Evolutionary conservation across 805 yeast species (phyloP).

Genomic region (Candida morakotiae): DNA sequence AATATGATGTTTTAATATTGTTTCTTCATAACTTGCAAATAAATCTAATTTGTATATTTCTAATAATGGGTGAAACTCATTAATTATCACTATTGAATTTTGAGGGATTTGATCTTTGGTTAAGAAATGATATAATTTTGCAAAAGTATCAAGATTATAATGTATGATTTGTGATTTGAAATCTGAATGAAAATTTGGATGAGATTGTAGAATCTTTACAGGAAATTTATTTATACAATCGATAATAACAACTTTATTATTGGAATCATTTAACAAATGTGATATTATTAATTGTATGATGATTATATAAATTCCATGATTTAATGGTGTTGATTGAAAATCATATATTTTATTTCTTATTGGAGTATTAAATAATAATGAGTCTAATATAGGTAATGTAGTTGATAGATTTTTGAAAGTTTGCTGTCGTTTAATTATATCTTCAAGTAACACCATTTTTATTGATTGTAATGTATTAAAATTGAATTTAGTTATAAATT

Average conservation of each 20-base stretch:
- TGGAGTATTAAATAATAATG: constrained; percentile 14
- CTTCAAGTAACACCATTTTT: constrained; percentile 8
- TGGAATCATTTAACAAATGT: constrained; percentile 18
- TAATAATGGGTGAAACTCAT: constrained; percentile 31
- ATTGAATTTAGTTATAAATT: no score
- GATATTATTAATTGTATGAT: constrained; percentile 21
- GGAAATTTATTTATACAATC: constrained; percentile 32
- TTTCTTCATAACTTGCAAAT: constrained; percentile 29
- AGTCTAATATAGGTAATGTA: constrained; percentile 25
- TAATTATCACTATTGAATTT: constrained; percentile 20
- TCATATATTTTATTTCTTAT: constrained; percentile 21
- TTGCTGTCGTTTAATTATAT: constrained; percentile 6
- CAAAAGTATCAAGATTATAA: constrained; percentile 23
- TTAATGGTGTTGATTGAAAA: constrained; percentile 34
- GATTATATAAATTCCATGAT: constrained; percentile 17
- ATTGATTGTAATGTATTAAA: no score
- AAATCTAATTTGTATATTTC: constrained; percentile 33
- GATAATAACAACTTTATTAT: constrained; percentile 21
- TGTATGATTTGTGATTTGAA: constrained; percentile 16
- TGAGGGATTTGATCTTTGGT: constrained; percentile 8
- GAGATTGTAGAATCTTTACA: constrained; percentile 16
- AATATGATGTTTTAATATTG: constrained; percentile 27
- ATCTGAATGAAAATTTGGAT: constrained; percentile 14
- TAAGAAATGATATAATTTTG: constrained; percentile 20
- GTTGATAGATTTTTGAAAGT: constrained; percentile 21